These are phyloP conservation scores for Saccharomycopsis selenospora DNA, from an alignment of 805 yeast species.

Conservation along the genomic window DNA sequence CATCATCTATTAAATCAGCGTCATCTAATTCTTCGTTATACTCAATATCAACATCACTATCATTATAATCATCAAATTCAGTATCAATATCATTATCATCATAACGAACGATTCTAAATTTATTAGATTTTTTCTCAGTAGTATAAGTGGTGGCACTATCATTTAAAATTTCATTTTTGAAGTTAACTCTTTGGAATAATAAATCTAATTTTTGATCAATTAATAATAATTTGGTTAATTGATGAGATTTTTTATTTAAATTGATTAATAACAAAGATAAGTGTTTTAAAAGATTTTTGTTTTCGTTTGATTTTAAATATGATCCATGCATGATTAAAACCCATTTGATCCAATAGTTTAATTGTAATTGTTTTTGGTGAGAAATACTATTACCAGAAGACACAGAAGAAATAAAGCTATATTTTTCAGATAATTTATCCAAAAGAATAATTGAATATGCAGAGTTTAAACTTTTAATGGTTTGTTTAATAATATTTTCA, in stretches of 20 bases:
- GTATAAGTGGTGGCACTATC: constrained; percentile 26
- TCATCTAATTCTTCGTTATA: constrained; percentile 60
- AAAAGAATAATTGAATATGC: constrained; percentile 47
- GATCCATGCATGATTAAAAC: constrained; percentile 78
- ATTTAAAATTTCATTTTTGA: constrained; percentile 42
- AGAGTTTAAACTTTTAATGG: constrained; percentile 51
- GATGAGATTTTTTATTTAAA: constrained; percentile 54
- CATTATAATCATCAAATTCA: constrained; percentile 28
- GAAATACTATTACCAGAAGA: constrained; percentile 46
- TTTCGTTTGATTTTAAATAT: constrained; percentile 44
- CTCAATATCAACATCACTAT: constrained; percentile 49
- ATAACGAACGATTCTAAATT: constrained; percentile 25
- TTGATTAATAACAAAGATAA: constrained; percentile 50
- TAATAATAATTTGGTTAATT: constrained; percentile 66
- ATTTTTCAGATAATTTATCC: constrained; percentile 49
- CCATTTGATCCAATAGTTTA: constrained; percentile 81
- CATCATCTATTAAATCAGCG: constrained; percentile 40
- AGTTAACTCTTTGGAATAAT: constrained; percentile 46
- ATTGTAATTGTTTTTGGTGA: constrained; percentile 32
- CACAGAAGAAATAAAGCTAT: constrained; percentile 17
- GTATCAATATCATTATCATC: constrained; percentile 29
- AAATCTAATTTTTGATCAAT: constrained; percentile 77
- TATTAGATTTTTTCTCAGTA: constrained; percentile 30
- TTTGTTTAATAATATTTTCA: constrained; percentile 43
- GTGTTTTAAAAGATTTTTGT: constrained; percentile 39